These are phyloP conservation scores for Mycena crocata DNA, from an alignment of 768 basidiomycete genomes.

Conservation along the genomic window DNA sequence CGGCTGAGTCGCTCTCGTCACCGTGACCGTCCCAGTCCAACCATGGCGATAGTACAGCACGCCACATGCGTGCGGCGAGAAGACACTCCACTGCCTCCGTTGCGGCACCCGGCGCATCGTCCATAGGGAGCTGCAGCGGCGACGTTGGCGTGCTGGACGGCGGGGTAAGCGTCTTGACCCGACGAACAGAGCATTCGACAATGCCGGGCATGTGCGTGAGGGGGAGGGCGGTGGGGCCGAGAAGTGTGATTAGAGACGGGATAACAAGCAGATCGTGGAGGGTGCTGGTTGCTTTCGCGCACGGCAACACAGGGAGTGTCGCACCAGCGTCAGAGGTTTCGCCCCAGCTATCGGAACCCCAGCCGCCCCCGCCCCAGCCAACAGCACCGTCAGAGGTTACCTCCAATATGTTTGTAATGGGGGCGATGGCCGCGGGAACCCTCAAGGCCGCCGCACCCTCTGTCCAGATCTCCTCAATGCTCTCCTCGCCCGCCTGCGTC, in stretches of 20 bases:
- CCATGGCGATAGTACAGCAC: constrained; percentile 53
- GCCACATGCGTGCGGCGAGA: constrained; percentile 36
- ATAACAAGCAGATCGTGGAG: background rate
- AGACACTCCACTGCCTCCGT: constrained; percentile 51
- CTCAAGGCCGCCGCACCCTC: no score
- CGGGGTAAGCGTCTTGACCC: constrained; percentile 56
- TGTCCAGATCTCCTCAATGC: no score
- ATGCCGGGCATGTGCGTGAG: constrained; percentile 73
- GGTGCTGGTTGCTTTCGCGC: background rate
- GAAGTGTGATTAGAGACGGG: constrained; percentile 49
- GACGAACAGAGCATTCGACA: constrained; percentile 73
- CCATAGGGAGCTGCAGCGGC: constrained; percentile 52
- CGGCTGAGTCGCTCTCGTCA: constrained; percentile 40
- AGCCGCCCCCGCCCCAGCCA: background rate
- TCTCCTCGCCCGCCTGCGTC: background rate
- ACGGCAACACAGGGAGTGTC: background rate
- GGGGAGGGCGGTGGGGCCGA: constrained; percentile 70
- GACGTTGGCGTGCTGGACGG: constrained; percentile 18
- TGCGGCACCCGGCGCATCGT: constrained; percentile 20
- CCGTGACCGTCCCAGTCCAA: constrained; percentile 49
- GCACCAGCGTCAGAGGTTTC: background rate
- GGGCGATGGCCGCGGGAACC: background rate
- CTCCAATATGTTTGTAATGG: background rate
- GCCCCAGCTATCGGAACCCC: background rate
- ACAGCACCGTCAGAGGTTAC: background rate